Base-by-base conservation (phyloP, 2,329 filamentous ascomycete genomes). In the Sordariomycetes sp. region DNA sequence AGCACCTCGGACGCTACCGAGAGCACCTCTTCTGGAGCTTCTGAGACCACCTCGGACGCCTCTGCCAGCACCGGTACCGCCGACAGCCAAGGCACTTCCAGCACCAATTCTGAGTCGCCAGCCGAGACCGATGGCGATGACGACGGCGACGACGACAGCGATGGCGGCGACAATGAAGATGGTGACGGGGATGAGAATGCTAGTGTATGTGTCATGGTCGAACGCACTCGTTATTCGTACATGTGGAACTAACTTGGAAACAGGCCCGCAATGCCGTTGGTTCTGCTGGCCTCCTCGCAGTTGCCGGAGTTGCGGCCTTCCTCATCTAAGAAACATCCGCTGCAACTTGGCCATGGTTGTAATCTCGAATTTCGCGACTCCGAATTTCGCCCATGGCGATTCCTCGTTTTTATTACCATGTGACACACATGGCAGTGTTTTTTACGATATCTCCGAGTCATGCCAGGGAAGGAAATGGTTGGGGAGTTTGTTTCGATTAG, bases 231-330 rank as follows among this genome's bases (percentile, higher is more conserved):
- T 32, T 32, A 32, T 48, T 8, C 42, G 15, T 10, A 17, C 17
- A 35, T 53, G 15, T 53, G 12, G 20, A 22, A 36, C 52, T 53
- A 36, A 53, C 52, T 20, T 5, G 32, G 17, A 22, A 35, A n/a
- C 36, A 13, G 36, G 66, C 73, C 50, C 69, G 73, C 59, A 67
- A 68, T 63, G 77, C 76, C 54, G 73, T 71, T 58, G 75, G 71
- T 42, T 74, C 76, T 24, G 62, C 62, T 48, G 77, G 75, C 58
- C 61, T 78, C 54, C 60, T 79, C 48, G 76, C 75, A 55, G 76
- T 73, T 24, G 76, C 74, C 22, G 77, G 76, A 64, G 59, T 79
- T 52, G 76, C 74, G 48, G 74, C 70, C 60, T 63, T 77, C 59
- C 67, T 80, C 59, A 71, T 80, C 59, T 80, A 76, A 74, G 61